phyloP scores from a whole-genome alignment of 495 filamentous ascomycete genomes.

The Elaphomyces granulatus region DNA sequence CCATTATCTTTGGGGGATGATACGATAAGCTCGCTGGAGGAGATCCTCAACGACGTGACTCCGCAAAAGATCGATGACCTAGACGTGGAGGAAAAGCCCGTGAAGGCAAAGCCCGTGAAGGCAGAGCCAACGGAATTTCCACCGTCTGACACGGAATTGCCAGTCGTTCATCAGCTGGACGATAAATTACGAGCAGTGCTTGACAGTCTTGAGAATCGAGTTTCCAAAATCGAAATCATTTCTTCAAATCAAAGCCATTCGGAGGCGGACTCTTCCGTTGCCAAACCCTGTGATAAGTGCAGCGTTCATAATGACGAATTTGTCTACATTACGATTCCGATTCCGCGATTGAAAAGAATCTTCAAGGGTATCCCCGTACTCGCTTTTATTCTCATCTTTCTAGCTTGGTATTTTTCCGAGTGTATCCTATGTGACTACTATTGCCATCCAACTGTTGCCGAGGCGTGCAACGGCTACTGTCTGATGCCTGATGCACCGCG shows the following conservation, averaged over 20 bases:
- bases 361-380: constrained; percentile 43
- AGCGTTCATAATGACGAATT: constrained; percentile 13
- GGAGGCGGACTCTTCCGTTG: no score
- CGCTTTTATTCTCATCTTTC: constrained; percentile 30
- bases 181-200: constrained; percentile 56
- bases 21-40: constrained; percentile 48
- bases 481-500: constrained; percentile 30
- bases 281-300: constrained; percentile 19
- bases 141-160: no score
- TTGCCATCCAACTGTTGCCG: constrained; percentile 40
- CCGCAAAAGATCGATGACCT: constrained; percentile 24
- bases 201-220: constrained; percentile 49
- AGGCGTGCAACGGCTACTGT: constrained; percentile 32
- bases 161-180: constrained; percentile 10
- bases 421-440: constrained; percentile 45
- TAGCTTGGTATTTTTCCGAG: constrained; percentile 45
- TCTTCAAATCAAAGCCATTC: no score
- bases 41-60: constrained; percentile 27
- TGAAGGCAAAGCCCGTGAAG: no score
- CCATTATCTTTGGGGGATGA: constrained; percentile 38
- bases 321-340: constrained; percentile 31
- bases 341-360: constrained; percentile 46
- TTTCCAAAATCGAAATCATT: no score
- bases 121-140: no score
- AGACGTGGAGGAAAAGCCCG: no score